These are phyloP conservation scores for Canavalia ensiformis DNA, from an alignment of 306 rosid species.

Conservation along the genomic window DNA sequence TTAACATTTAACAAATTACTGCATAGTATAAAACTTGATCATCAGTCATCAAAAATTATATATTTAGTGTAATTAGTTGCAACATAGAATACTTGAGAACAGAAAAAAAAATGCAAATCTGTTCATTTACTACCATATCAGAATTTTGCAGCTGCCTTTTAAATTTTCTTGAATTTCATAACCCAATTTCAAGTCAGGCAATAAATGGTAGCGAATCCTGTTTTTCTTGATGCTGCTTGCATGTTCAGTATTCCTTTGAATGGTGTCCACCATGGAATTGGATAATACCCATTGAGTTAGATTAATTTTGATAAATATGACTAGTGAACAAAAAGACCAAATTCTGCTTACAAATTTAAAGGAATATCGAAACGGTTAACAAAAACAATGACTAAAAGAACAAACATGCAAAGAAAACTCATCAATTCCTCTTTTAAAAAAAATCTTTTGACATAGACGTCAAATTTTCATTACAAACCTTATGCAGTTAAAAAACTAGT, in stretches of 20 bases:
- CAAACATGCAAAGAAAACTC: background rate
- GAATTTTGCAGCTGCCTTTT: slow-evolving; percentile 8
- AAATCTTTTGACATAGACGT: background rate
- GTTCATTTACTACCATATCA: background rate
- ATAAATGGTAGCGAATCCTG: background rate
- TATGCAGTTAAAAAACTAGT: slow-evolving; percentile 36
- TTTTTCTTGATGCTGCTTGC: background rate
- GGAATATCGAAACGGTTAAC: slow-evolving; percentile 1
- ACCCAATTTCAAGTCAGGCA: slow-evolving; percentile 22
- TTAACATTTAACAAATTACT: background rate
- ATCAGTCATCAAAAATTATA: background rate
- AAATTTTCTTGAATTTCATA: slow-evolving; percentile 8
- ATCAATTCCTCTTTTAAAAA: background rate
- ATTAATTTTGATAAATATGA: background rate
- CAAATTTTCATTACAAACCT: slow-evolving; percentile 16
- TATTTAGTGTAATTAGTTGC: slow-evolving; percentile 6
- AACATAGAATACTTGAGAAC: slow-evolving; percentile 3
- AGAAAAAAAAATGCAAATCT: background rate
- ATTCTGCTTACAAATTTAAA: background rate
- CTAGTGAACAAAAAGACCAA: background rate
- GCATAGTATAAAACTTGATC: slow-evolving; percentile 19
- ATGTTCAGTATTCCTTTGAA: background rate
- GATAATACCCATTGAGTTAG: background rate
- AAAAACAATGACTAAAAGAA: slow-evolving; percentile 5
- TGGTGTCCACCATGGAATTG: background rate